phyloP scores from a whole-genome alignment of 352 stramenopile genomes.

The Detonula confervacea region DNA sequence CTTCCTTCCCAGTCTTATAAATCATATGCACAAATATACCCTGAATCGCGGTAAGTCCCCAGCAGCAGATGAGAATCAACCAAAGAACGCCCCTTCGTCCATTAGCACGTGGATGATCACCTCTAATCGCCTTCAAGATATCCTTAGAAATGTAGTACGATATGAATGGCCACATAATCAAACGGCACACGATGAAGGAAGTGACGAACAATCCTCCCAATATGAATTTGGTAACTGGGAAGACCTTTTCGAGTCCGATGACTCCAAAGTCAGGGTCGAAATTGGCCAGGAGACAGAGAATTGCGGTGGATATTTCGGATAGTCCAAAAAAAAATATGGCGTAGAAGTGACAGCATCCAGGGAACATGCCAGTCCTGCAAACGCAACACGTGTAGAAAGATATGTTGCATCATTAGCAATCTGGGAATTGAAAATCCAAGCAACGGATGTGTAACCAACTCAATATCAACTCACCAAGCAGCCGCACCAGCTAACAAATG shows the following conservation, averaged over 20 bases:
- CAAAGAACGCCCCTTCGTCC: constrained; percentile 54
- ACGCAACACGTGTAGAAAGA: background rate
- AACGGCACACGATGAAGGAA: constrained; percentile 77
- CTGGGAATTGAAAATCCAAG: background rate
- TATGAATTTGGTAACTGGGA: constrained; percentile 72
- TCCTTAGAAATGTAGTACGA: constrained; percentile 80
- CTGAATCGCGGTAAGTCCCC: constrained; percentile 71
- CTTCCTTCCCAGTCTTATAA: constrained; percentile 64
- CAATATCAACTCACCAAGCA: constrained; percentile 45
- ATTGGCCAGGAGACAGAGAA: constrained; percentile 81
- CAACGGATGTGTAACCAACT: background rate
- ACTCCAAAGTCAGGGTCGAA: constrained; percentile 83
- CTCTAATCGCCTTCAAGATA: constrained; percentile 52
- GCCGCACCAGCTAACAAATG: constrained; percentile 71
- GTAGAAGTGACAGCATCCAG: constrained; percentile 74
- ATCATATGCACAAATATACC: constrained; percentile 84
- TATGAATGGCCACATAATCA: constrained; percentile 76
- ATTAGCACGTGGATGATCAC: constrained; percentile 48
- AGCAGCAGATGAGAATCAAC: constrained; percentile 60
- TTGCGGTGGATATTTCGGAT: constrained; percentile 78
- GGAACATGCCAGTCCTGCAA: constrained; percentile 56
- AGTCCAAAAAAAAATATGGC: constrained; percentile 84
- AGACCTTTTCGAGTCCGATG: constrained; percentile 66
- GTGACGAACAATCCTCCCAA: constrained; percentile 75
- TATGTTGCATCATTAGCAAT: background rate